Evolutionary conservation across 257 asterid genomes (phyloP).

Genomic region (Jaltomata sinuosa): DNA sequence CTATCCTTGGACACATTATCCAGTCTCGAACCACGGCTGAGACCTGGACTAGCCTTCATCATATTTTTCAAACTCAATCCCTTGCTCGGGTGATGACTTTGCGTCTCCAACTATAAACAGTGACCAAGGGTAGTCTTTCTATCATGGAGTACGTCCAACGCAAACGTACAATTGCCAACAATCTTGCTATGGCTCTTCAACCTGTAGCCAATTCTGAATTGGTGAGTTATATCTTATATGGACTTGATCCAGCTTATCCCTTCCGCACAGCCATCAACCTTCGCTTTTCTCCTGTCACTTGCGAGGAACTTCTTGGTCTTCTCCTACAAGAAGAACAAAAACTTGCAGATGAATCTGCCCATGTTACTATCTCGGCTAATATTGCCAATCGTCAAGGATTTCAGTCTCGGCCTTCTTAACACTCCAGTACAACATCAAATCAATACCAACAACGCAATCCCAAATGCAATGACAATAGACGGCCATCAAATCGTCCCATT

Average conservation of each 20-base stretch:
- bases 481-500: not conserved
- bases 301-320: not conserved
- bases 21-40: not conserved
- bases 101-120: not conserved
- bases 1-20: not conserved
- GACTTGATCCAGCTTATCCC: not conserved
- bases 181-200: not conserved
- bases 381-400: no score
- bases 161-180: not conserved
- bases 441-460: no score
- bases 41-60: not conserved
- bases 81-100: not conserved
- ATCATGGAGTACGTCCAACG: no score
- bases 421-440: not conserved
- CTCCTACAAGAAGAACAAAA: not conserved
- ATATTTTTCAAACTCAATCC: not conserved
- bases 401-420: not conserved
- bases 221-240: not conserved
- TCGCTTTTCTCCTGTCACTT: not conserved
- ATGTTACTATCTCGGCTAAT: not conserved
- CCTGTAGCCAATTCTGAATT: not conserved
- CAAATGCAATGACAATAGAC: no score
- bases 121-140: not conserved
- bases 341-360: not conserved
- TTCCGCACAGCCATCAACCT: not conserved